Evolutionary conservation across 176 grass and related monocot genomes (phyloP), one percentile per base, ranked within the genome.

Genomic region (Zizania latifolia): DNA sequence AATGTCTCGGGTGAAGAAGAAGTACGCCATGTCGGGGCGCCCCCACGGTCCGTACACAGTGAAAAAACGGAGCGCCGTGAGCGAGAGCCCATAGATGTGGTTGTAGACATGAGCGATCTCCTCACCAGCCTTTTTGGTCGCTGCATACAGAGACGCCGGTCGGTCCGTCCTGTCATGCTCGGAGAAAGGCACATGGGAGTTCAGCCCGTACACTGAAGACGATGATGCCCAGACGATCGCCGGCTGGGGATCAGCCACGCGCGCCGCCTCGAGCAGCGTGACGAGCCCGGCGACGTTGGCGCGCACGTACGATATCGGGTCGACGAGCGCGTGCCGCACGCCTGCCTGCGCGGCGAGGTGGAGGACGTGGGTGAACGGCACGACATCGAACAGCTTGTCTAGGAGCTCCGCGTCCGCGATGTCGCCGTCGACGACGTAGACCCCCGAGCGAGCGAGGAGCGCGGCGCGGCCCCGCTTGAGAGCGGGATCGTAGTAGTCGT

Each of bases 91-190:
- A 30, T 94, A 94, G 78, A 94, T 94, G 68, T 90, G 88, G 89
- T 95, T 95, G 84, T 95, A 95, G 66, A 86, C 92, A 76, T 95
- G 92, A 58, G 92, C 86, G 46, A 95, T 95, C 84, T 95, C 92
- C 82, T 95, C 92, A 8, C 92, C 92, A 0, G 88, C 92, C 83
- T 95, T 95, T 60, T 95, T 95, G 17, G 92, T 95, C 61, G 92
- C 88, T 16, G 92, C 92, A 16, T 95, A 95, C 9, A 95, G 92
- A 41, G 92, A 94, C 58, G 92, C 92, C 3, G 88, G 92, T 29
- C 92, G 79, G 77, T 94, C 92, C 35, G 92, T 94, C 70, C 88
- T 87, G 55, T 94, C 92, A 51, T 86, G 85, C 76, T 93, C 91
- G 53, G 88, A 93, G 76, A 90, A 94, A 35, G 91, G 91, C 76